Base-by-base conservation (phyloP, 2,329 filamentous ascomycete species). In the Biscogniauxia mediterranea region DNA sequence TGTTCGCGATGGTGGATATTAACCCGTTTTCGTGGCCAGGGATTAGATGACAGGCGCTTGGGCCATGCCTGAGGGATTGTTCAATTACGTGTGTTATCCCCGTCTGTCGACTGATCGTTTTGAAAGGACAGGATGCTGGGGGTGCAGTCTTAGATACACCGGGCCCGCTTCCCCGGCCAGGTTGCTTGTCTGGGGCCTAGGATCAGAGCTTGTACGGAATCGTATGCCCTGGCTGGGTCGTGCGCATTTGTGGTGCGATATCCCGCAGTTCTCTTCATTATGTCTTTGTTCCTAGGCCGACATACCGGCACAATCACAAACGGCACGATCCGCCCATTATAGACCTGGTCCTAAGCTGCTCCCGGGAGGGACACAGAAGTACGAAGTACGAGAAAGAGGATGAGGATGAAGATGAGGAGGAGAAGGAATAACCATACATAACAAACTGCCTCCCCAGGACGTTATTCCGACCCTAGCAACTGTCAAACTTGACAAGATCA, bases 401-500 rank as follows among this genome's bases (percentile, higher is more conserved):
- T 46, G 38, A n/a, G 17, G 38, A 32, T 6, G 15, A 42, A 15
- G 9, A 42, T 3, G 38, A 17, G 38, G 13, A 46, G 4, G 17
- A 46, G 32, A 38, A 38, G 38, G 17, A 46, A 46, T 46, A 46
- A 46, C 17, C 38, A 46, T 11, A 13, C 38, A 46, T n/a, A 46
- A n/a, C 38, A n/a, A 46, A 15, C 38, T n/a, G 17, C 13, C 38
- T 46, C 38, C 38, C 17, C 38, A 46, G 11, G 17, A 11, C 13
- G 15, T 46, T 46, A 11, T 11, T 46, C 15, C 52, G 49, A 60
- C 57, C 63, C 61, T 60, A 62, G 58, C 63, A 56, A 58, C 61
- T 66, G 61, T 62, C 63, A 66, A 56, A 65, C 65, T 60, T 67
- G 65, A 62, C 57, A 61, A 46, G 55, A 62, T 46, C 38, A 46